A percentile compares a stretch with the other conserved stretches of the same genome.
These are phyloP conservation scores for Fraxinus excelsior DNA, from an alignment of 257 asterid species.

Conservation along the genomic window DNA sequence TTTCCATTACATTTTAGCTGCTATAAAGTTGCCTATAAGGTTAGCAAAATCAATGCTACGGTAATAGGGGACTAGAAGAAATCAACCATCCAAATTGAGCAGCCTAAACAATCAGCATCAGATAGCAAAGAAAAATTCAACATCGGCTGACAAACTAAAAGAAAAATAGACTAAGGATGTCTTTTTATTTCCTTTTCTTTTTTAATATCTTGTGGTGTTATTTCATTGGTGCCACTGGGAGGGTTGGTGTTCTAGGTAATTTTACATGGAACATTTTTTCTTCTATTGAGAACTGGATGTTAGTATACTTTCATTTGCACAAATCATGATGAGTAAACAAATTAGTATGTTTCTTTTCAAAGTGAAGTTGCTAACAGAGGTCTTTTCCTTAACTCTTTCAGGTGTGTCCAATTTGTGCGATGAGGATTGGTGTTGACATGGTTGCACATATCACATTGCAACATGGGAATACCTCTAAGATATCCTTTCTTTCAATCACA, in stretches of 20 bases:
- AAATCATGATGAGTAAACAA: neutral
- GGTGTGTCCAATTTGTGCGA: conserved; percentile 66
- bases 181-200: too few relatives aligned
- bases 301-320: neutral
- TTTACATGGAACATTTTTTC: neutral
- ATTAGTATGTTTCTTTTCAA: neutral
- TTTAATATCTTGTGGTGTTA: too few relatives aligned
- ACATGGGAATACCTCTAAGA: conserved; percentile 61
- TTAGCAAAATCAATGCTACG: neutral
- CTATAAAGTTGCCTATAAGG: neutral
- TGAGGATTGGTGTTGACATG: conserved; percentile 72
- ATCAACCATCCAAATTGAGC: neutral
- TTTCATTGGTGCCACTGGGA: too few relatives aligned
- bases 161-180: neutral
- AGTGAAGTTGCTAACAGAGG: neutral
- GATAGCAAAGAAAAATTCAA: neutral
- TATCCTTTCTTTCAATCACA: conserved; percentile 49
- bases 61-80: neutral
- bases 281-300: neutral
- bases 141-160: neutral
- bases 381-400: conserved; percentile 27
- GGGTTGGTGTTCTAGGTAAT: neutral
- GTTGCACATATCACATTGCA: conserved; percentile 67
- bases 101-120: neutral
- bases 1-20: neutral